phyloP scores from a whole-genome alignment of 306 rosid genomes.

The Notholithocarpus densiflorus region DNA sequence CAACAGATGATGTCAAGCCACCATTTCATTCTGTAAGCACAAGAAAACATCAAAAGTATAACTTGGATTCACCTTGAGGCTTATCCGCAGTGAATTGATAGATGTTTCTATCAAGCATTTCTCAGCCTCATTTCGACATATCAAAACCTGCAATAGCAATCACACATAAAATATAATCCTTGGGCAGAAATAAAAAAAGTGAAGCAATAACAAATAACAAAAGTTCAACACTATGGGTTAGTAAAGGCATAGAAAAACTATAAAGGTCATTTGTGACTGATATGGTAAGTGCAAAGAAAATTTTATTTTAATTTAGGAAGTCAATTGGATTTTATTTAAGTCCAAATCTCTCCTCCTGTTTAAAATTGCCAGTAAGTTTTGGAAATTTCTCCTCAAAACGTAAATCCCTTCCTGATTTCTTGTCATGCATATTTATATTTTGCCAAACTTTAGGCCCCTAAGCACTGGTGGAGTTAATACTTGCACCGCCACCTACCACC shows the following conservation, averaged over 20 bases:
- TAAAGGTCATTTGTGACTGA: background rate
- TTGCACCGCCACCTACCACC: too few relatives aligned
- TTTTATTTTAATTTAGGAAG: too few relatives aligned
- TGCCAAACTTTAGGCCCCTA: too few relatives aligned
- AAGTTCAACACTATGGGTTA: background rate
- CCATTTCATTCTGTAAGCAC: background rate
- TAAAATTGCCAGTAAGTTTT: too few relatives aligned
- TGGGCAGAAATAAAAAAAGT: background rate
- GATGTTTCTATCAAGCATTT: constrained; percentile 96
- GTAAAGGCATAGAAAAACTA: background rate
- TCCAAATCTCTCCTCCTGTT: too few relatives aligned
- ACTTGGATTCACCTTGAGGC: constrained; percentile 72
- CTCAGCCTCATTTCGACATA: constrained; percentile 94
- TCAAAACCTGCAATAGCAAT: constrained; percentile 66
- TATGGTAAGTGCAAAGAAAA: too few relatives aligned
- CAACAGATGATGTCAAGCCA: background rate
- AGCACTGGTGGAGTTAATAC: too few relatives aligned
- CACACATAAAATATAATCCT: background rate
- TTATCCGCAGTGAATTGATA: constrained; percentile 87
- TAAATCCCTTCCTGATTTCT: too few relatives aligned
- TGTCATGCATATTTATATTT: too few relatives aligned
- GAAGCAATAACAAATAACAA: background rate
- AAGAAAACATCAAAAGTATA: background rate
- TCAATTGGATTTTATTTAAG: too few relatives aligned
- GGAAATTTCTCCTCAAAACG: too few relatives aligned